Percentiles rank a stretch among this genome's conserved stretches.
Conservation (phyloP, 2,329 filamentous ascomycete species). For the Drechslera avenae region DNA sequence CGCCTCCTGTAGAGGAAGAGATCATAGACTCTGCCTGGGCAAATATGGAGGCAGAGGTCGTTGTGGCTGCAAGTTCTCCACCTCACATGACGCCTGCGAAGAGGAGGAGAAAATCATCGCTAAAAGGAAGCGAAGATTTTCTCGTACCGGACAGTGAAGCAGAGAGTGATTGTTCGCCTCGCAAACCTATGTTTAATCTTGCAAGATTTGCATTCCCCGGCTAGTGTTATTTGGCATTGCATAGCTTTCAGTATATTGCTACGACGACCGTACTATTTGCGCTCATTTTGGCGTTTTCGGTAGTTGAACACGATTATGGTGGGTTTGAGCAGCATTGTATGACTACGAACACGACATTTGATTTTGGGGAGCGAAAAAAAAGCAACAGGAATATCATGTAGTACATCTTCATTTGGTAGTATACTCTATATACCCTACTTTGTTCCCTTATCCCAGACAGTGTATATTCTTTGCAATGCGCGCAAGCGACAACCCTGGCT, state of each 20-base stretch:
- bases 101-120: constrained; percentile 21
- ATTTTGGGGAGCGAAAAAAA: neutral
- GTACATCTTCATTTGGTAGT: constrained; percentile 16
- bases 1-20: constrained; percentile 11
- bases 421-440: constrained; percentile 22
- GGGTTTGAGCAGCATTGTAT: neutral
- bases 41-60: constrained; percentile 36
- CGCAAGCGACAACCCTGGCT: neutral
- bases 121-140: constrained; percentile 55
- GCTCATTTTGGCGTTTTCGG: constrained; percentile 7
- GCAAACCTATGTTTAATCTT: constrained; percentile 46
- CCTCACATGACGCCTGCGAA: constrained; percentile 27
- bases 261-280: constrained; percentile 7
- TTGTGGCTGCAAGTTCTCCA: constrained; percentile 40
- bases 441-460: neutral
- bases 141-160: constrained; percentile 53
- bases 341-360: neutral
- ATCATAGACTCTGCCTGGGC: constrained; percentile 36
- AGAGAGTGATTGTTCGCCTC: constrained; percentile 44
- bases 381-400: constrained; percentile 3
- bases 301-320: neutral
- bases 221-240: constrained; percentile 15
- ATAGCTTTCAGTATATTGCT: constrained; percentile 11
- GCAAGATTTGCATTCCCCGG: constrained; percentile 47
- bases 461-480: neutral